These are phyloP conservation scores for Sindora glabra DNA, from an alignment of 306 rosid genomes.

Conservation along the genomic window DNA sequence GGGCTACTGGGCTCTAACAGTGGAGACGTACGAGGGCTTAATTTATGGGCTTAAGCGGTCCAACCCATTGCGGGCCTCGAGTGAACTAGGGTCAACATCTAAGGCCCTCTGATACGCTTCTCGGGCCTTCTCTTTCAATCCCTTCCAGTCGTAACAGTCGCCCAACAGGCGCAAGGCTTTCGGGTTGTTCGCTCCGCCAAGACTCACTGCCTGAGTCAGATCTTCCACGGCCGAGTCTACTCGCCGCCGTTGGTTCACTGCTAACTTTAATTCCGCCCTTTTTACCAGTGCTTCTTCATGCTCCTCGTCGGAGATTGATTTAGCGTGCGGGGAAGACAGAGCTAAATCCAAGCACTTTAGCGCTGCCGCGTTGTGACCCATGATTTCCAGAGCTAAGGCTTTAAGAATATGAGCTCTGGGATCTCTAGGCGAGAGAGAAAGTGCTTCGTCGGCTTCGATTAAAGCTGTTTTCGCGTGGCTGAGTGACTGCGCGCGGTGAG, in stretches of 20 bases:
- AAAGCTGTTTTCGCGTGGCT: conserved; percentile 52
- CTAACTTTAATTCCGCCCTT: conserved; percentile 56
- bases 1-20: too few species aligned
- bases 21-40: too few species aligned
- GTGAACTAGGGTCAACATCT: conserved; percentile 27
- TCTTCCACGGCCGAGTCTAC: conserved; percentile 66
- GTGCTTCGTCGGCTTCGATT: conserved; percentile 37
- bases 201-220: conserved; percentile 27
- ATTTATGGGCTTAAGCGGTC: conserved; percentile 12
- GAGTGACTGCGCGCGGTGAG: conserved; percentile 14
- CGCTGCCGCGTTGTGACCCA: conserved; percentile 38
- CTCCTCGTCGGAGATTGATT: conserved; percentile 27
- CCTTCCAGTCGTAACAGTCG: conserved; percentile 60
- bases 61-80: conserved; percentile 31
- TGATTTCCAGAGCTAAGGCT: conserved; percentile 32
- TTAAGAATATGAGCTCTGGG: conserved; percentile 51
- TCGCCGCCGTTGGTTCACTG: conserved; percentile 38
- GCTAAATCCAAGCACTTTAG: conserved; percentile 37
- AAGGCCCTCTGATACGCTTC: conserved; percentile 34
- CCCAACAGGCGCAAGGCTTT: conserved; percentile 47
- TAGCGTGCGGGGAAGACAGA: conserved; percentile 36
- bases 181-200: conserved; percentile 11
- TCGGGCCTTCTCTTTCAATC: conserved; percentile 32
- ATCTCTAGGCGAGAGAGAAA: conserved; percentile 40
- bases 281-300: conserved; percentile 34